These are phyloP conservation scores for Murraya koenigii DNA, from an alignment of 345 rosid species.

Conservation along the genomic window DNA sequence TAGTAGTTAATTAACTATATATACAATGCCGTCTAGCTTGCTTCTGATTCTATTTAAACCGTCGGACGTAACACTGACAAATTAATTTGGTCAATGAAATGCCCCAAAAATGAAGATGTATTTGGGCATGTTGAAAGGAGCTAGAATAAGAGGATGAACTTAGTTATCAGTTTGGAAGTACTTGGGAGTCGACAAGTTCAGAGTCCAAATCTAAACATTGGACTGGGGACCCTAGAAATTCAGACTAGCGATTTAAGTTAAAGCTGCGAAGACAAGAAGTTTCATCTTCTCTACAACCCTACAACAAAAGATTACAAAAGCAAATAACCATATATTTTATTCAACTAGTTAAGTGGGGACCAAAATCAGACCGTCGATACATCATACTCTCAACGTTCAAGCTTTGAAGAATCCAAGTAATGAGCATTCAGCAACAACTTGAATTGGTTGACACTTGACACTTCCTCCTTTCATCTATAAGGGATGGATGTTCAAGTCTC, in stretches of 20 bases:
- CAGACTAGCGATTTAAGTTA: neutral
- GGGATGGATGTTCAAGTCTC: no score
- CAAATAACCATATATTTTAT: no score
- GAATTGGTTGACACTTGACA: no score
- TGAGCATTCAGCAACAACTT: neutral
- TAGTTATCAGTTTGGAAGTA: neutral
- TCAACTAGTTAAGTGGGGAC: neutral
- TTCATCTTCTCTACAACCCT: neutral
- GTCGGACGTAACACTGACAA: neutral
- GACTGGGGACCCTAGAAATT: neutral
- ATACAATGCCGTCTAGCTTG: neutral
- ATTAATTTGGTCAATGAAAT: no score
- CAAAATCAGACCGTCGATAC: neutral
- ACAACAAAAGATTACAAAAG: neutral
- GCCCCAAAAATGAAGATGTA: neutral
- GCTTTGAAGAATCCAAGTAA: neutral
- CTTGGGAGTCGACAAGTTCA: neutral
- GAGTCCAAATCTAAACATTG: neutral
- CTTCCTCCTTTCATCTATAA: no score
- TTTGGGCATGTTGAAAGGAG: neutral
- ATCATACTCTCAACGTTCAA: neutral
- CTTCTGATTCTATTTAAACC: neutral
- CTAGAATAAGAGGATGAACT: neutral
- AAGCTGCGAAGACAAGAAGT: neutral
- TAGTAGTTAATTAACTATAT: no score